Conservation (phyloP, 2,329 filamentous ascomycete species). For the Fusarium sp. region DNA sequence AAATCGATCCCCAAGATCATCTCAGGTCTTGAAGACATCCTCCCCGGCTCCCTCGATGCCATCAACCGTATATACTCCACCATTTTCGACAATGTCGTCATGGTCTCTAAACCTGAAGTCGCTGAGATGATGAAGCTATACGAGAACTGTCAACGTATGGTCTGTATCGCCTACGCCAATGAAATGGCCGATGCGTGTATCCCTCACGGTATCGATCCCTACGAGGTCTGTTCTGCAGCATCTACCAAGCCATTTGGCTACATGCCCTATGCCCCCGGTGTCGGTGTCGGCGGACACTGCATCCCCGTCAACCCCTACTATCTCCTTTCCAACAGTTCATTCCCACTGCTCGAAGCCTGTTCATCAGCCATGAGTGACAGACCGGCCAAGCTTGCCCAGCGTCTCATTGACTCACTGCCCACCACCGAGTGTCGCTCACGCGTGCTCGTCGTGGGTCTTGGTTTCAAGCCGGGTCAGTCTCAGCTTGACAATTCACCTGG, state of each 20-base stretch:
- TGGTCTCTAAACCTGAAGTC: not conserved
- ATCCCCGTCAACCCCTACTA: not conserved
- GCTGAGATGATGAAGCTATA: not conserved
- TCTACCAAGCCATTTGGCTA: not conserved
- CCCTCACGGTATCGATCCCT: not conserved
- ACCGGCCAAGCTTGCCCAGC: not conserved
- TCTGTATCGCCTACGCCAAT: not conserved
- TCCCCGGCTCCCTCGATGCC: not conserved
- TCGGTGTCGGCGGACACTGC: not conserved
- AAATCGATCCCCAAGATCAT: not conserved
- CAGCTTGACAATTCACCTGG: not conserved
- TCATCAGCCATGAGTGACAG: not conserved
- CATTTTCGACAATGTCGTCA: not conserved
- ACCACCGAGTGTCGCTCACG: not conserved
- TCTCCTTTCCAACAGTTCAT: not conserved
- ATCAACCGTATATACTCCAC: not conserved
- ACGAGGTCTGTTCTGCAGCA: not conserved
- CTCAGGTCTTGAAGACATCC: not conserved
- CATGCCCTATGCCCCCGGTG: not conserved
- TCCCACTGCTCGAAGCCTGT: not conserved
- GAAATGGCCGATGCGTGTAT: not conserved
- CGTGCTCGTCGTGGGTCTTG: not conserved
- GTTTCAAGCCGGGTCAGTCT: not conserved
- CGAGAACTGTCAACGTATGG: not conserved
- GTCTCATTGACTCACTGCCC: not conserved